These are phyloP conservation scores for Auricularia auricula-judae DNA, from an alignment of 768 basidiomycete species.

Conservation along the genomic window DNA sequence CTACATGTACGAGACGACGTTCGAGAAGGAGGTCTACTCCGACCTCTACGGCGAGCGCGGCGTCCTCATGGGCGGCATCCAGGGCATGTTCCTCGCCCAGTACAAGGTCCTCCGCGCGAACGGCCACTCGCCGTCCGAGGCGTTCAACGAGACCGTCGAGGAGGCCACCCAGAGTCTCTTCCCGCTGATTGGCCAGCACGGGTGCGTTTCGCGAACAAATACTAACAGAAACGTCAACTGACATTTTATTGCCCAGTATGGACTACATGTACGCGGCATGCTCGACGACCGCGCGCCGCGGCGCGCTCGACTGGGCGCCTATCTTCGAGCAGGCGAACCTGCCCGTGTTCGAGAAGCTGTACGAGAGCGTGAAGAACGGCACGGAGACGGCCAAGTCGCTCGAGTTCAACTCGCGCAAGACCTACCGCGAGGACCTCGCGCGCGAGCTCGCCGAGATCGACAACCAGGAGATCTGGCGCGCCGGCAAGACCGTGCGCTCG, in stretches of 20 bases:
- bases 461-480: constrained; percentile 98
- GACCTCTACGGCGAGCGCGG: constrained; percentile 99
- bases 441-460: constrained; percentile 91
- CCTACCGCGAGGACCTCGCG: constrained; percentile 87
- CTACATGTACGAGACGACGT: constrained; percentile 98
- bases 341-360: constrained; percentile 90
- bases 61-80: constrained; percentile 96
- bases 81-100: constrained; percentile 98
- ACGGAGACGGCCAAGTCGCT: constrained; percentile 95
- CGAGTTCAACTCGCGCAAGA: constrained; percentile 86
- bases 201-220: constrained; percentile 33
- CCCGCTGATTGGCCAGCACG: constrained; percentile 91
- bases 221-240: background rate
- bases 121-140: constrained; percentile 94
- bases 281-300: constrained; percentile 97
- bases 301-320: constrained; percentile 98
- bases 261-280: constrained; percentile 99
- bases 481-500: constrained; percentile 85
- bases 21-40: constrained; percentile 99
- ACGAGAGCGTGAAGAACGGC: constrained; percentile 89
- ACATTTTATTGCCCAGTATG: background rate
- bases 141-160: constrained; percentile 99
- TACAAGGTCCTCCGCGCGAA: constrained; percentile 96
- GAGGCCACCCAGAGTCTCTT: constrained; percentile 99
- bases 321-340: constrained; percentile 90